Base-by-base conservation (phyloP, 352 stramenopile genomes). In the Ochromonadaceae sp. region DNA sequence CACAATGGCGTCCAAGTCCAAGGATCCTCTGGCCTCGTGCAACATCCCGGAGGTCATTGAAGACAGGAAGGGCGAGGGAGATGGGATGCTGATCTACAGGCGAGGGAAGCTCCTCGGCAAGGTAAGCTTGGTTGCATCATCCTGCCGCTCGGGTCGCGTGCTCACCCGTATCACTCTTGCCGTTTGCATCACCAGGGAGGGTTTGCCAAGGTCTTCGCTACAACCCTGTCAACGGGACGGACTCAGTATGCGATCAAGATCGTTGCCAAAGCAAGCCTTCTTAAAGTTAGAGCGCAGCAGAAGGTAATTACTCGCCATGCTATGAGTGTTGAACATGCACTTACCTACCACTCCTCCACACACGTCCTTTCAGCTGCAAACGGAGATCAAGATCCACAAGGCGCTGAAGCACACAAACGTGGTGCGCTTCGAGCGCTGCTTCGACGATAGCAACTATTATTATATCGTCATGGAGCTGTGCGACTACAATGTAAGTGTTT, bases 371-470 rank as follows among this genome's bases (percentile, higher is more conserved):
- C 68, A 88, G 80, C 72, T 85, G 7, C 81, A 85, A 81, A 92
- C 87, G 20, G 92, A 98, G 72, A 97, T 98, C 74, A 96, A 96
- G 74, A 98, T 98, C 70, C 92, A 98, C 80, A 85, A 92, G 57
- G 84, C 81, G 26, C 80, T 98, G 53, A 83, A 91, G 56, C 92
- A 98, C 69, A 71, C 76, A 14, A 80, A 95, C 57, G 77, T 98
- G 60, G 94, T 96, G 28, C 83, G 94, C 68, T 98, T 97, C 72
- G 89, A 98, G 53, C 89, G 95, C 59, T 98, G 93, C 72, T 98
- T 98, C 73, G 92, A 98, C 70, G 92, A 98, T 74, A 75, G 83
- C 26, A 79, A 89, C 35, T 96, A 97, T 67, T 87, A 87, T 56
- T 98, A 98, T 74, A 96, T 98, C 40, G 73, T 98, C 36, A 76